A percentile compares a stretch with the other conserved stretches of the same genome.
Evolutionary conservation across 2,329 filamentous ascomycete genomes (phyloP).

Genomic region (Fusarium globosum): DNA sequence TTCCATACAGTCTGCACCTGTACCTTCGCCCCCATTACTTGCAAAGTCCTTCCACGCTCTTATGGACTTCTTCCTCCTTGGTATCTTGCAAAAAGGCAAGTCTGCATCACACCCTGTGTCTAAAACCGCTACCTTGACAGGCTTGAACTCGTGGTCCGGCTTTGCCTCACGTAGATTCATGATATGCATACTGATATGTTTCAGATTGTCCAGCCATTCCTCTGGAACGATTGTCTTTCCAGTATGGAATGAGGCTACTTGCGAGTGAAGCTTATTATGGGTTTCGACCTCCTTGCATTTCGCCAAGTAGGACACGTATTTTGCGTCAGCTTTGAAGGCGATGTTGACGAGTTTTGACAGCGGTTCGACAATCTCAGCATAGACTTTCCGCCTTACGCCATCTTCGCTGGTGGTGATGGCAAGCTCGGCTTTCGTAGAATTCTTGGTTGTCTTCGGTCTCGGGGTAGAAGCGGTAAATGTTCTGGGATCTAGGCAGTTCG

Average conservation of each 20-base stretch:
- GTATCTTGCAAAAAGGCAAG: background rate
- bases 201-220: background rate
- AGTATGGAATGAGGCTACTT: rapidly evolving
- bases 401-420: rapidly evolving
- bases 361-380: background rate
- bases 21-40: rapidly evolving
- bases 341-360: rapidly evolving
- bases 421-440: rapidly evolving
- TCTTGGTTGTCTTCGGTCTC: rapidly evolving
- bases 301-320: background rate
- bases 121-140: background rate
- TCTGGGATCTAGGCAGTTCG: background rate
- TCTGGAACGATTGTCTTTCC: background rate
- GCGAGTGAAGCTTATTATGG: rapidly evolving
- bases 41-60: background rate
- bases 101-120: background rate
- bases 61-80: rapidly evolving
- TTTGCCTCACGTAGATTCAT: rapidly evolving
- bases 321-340: background rate
- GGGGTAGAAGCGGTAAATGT: rapidly evolving
- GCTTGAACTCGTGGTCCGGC: background rate
- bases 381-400: rapidly evolving
- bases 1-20: rapidly evolving
- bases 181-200: background rate
- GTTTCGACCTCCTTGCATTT: background rate